These are phyloP conservation scores for Diatrype stigma DNA, from an alignment of 2,329 filamentous ascomycete genomes.

Conservation along the genomic window DNA sequence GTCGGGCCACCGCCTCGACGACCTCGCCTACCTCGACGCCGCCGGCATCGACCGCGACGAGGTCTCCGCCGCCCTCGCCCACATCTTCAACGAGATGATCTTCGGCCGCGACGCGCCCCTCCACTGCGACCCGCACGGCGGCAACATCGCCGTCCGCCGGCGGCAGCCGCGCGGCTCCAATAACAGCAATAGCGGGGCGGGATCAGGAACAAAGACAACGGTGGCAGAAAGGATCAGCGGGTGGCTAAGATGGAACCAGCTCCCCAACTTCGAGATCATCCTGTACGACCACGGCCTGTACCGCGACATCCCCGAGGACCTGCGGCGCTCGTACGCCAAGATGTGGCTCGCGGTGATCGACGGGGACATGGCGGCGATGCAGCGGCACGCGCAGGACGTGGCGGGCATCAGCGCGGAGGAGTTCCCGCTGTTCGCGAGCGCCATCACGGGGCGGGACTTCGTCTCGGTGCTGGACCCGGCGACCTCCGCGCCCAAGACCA, in stretches of 20 bases:
- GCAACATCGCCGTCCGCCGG: conserved; percentile 87
- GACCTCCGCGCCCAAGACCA: conserved; percentile 30
- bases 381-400: conserved; percentile 81
- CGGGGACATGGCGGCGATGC: conserved; percentile 80
- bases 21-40: conserved; percentile 78
- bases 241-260: too few species aligned
- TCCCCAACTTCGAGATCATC: conserved; percentile 91
- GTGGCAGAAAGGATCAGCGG: too few species aligned
- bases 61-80: conserved; percentile 83
- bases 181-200: too few species aligned
- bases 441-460: conserved; percentile 93
- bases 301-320: conserved; percentile 75
- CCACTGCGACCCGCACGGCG: conserved; percentile 95
- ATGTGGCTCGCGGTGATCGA: conserved; percentile 97
- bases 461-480: conserved; percentile 50
- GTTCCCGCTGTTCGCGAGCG: conserved; percentile 91
- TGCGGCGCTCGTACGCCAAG: conserved; percentile 87
- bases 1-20: conserved; percentile 80
- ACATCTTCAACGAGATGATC: conserved; percentile 99
- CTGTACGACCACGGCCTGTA: conserved; percentile 97
- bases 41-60: conserved; percentile 91
- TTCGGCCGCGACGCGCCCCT: conserved; percentile 84
- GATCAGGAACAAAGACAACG: too few species aligned
- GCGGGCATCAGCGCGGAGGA: conserved; percentile 84
- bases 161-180: conserved; percentile 53